phyloP scores from a whole-genome alignment of 257 asterid species.

The Przewalskia tangutica region DNA sequence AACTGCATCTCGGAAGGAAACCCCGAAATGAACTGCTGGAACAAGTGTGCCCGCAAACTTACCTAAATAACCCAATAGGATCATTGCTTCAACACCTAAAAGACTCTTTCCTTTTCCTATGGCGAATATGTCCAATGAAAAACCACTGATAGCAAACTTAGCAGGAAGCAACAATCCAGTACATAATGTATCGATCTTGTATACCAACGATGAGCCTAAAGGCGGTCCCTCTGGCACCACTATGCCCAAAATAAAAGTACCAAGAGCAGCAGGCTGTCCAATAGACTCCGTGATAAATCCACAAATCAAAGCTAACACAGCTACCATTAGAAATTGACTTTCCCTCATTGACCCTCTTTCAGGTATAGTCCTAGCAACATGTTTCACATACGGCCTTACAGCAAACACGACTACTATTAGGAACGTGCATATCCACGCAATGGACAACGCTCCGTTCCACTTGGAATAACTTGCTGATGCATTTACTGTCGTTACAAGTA shows the following conservation, averaged over 20 bases:
- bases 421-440: neutral
- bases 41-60: constrained; percentile 38
- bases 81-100: constrained; percentile 5
- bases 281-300: constrained; percentile 27
- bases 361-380: constrained; percentile 20
- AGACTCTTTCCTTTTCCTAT: constrained; percentile 1
- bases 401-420: constrained; percentile 6
- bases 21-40: constrained; percentile 21
- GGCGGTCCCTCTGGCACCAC: constrained; percentile 46
- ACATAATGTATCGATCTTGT: constrained; percentile 23
- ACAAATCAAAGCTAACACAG: constrained; percentile 18
- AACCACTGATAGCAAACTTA: constrained; percentile 43
- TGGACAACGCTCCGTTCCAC: neutral
- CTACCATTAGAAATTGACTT: constrained; percentile 28
- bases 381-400: constrained; percentile 21
- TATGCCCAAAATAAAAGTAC: constrained; percentile 36
- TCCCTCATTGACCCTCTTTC: constrained; percentile 37
- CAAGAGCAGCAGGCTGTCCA: constrained; percentile 44
- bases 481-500: neutral
- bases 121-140: constrained; percentile 18
- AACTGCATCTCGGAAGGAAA: constrained; percentile 32
- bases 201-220: constrained; percentile 27
- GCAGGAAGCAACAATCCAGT: constrained; percentile 44
- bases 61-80: constrained; percentile 23
- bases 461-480: neutral